Evolutionary conservation across 768 basidiomycete species (phyloP).

Genomic region (Macrolepiota fuliginosa): DNA sequence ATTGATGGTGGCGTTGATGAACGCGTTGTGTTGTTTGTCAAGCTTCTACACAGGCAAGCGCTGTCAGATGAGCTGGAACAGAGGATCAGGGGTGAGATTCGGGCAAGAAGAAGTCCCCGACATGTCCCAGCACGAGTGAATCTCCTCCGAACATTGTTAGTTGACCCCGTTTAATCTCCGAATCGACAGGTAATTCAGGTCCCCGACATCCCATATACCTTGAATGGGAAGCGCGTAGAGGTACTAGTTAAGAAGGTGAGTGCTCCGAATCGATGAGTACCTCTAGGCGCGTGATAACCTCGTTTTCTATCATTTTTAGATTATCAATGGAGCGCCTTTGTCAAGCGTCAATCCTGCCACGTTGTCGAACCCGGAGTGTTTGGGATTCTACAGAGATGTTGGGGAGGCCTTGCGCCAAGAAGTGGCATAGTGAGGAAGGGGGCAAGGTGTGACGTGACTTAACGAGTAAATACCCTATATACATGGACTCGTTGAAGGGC

Average conservation of each 20-base stretch:
- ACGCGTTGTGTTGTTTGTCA: slow-evolving; percentile 73
- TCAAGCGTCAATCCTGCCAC: slow-evolving; percentile 70
- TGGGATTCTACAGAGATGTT: slow-evolving; percentile 56
- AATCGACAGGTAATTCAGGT: slow-evolving; percentile 61
- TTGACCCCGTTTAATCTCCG: slow-evolving; percentile 12
- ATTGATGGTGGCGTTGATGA: slow-evolving; percentile 67
- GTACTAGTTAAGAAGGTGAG: slow-evolving; percentile 73
- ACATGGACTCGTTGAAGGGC: background rate
- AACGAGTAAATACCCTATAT: background rate
- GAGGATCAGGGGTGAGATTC: slow-evolving; percentile 59
- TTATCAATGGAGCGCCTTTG: slow-evolving; percentile 76
- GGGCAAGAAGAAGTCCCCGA: slow-evolving; percentile 61
- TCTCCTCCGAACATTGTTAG: slow-evolving; percentile 6
- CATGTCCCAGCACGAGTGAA: slow-evolving; percentile 76
- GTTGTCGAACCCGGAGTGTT: slow-evolving; percentile 70
- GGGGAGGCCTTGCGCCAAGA: slow-evolving; percentile 50
- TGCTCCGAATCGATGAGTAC: slow-evolving; percentile 8
- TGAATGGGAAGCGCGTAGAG: slow-evolving; percentile 81
- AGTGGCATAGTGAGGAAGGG: slow-evolving; percentile 23
- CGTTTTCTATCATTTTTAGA: slow-evolving; percentile 35
- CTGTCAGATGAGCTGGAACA: slow-evolving; percentile 52
- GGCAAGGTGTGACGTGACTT: background rate
- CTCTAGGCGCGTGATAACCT: slow-evolving; percentile 16
- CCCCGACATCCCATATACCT: slow-evolving; percentile 70
- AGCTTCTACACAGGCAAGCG: slow-evolving; percentile 47